Evolutionary conservation across 2,329 filamentous ascomycete genomes (phyloP), one percentile per base, ranked within the genome.

Genomic region (Fusarium udum): DNA sequence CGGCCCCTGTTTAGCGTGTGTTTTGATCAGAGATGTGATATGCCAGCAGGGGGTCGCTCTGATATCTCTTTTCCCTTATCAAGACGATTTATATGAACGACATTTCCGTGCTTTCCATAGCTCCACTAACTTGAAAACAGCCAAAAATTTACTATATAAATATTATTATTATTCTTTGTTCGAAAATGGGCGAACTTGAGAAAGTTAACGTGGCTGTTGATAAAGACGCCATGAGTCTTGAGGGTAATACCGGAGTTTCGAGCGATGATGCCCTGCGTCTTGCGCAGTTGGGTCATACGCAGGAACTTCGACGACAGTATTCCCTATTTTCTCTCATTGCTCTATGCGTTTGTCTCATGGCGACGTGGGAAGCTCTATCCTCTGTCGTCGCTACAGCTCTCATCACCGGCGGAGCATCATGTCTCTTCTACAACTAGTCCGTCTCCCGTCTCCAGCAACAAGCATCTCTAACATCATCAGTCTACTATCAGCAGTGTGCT

Each of bases 291-390:
- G 79, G 79, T 10, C 78, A 79, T 14, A 40, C 68, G 11, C 78
- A 80, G 37, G 78, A 81, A 48, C 80, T 85, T 7, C 56, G 71
- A 31, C 65, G 73, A 22, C 61, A 66, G 24, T 85, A 85, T 72
- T 84, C 84, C 1, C 71, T 87, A 4, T 83, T 83, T 74, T 84
- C 85, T 1, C 78, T 87, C 4, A 81, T 81, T 20, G 80, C 81
- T 8, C 76, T 87, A 11, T 84, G 84, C 51, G 76, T 87, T 13
- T 86, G 84, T 51, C 78, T 87, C 49, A 87, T 87, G 85, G 85
- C 82, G 42, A 87, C 86, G 15, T 87, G 85, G 85, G 86, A 87
- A 62, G 85, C 85, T 2, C 75, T 87, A 7, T 83, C 83, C 0
- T 83, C 83, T 3, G 85, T 87, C 9, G 80, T 87, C 16, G 81